Percentiles rank a stretch among this genome's conserved stretches.
phyloP scores from a whole-genome alignment of 306 rosid genomes.

The Citrullus mucosospermus region DNA sequence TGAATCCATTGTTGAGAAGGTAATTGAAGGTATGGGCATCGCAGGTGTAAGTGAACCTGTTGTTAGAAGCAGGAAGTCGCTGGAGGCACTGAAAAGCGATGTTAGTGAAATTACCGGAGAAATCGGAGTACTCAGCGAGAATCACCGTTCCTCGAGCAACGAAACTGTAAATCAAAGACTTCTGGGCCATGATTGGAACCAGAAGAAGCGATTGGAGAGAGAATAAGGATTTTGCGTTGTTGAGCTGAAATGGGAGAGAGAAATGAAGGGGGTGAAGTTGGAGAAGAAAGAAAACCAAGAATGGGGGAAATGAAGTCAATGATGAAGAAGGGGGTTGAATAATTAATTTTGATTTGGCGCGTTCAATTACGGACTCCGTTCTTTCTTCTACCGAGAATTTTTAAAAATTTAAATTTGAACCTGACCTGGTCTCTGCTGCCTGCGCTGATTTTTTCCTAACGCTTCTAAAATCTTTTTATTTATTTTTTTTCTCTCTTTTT shows the following conservation, averaged over 20 bases:
- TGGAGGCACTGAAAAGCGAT: constrained; percentile 7
- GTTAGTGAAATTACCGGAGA: background rate
- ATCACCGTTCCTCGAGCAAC: constrained; percentile 14
- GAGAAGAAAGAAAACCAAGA: background rate
- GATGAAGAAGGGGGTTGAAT: background rate
- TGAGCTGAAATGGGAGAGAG: background rate
- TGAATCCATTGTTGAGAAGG: constrained; percentile 7
- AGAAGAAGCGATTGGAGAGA: background rate
- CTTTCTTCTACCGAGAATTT: background rate
- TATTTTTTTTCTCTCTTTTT: no score
- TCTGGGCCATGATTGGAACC: background rate
- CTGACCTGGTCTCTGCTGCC: background rate
- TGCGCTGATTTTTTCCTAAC: background rate
- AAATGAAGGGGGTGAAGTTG: background rate
- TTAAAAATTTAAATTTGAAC: background rate
- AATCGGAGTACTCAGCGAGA: constrained; percentile 2
- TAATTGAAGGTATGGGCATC: constrained; percentile 13
- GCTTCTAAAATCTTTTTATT: no score
- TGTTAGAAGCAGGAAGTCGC: constrained; percentile 3
- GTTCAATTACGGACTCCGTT: background rate
- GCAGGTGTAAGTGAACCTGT: constrained; percentile 6
- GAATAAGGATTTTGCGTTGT: no score
- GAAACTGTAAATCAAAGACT: constrained; percentile 5
- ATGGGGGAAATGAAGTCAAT: background rate
- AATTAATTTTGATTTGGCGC: background rate